Base-by-base conservation (phyloP, 2,329 filamentous ascomycete genomes). In the Dactylellina haptotyla region DNA sequence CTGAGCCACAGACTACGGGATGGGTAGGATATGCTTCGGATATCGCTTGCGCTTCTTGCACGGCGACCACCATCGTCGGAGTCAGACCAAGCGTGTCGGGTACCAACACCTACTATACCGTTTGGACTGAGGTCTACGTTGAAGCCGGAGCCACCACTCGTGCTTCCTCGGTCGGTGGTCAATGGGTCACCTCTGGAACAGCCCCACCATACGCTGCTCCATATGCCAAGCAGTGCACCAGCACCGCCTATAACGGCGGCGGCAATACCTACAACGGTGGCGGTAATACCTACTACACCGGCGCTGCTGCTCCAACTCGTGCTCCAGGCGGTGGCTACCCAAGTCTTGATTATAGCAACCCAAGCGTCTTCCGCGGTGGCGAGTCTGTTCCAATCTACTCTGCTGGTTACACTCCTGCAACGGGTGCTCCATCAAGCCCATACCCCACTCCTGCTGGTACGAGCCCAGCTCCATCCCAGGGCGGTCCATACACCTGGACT, bases 61-160 rank as follows among this genome's bases (percentile, higher is more conserved):
- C 61, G 18, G 53, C 61, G 28, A 73, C 69, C 9, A 73, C 61
- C 30, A 61, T 73, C 48, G 69, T 73, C 23, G 69, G 54, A 26
- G 16, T 73, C n/a, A 53, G 50, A 28, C 61, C 61, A 12, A 48
- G 43, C 69, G 50, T 46, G 10, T 54, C 59, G 28, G 53, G 25
- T 18, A 37, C 18, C 1, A 23, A 12, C 18, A 73, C 69, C 20
- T 73, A 73, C 48, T 65, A 66, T 45, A 73, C 69, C 28, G 23
- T 73, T 23, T 73, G 62, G 61, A 73, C 69, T n/a, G 69, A 73
- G 30, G 54, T 66, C 20, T 66, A 66, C 23, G 50, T 66, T 20
- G 53, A 61, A 20, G 61, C 61, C 20, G 69, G 69, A 16, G 10
- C 53, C 5, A 61, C 69, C 12, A 73, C 69, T 8, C 46, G 45